Conservation (phyloP, 148 eudicot genomes). For the Rhododendron molle region DNA sequence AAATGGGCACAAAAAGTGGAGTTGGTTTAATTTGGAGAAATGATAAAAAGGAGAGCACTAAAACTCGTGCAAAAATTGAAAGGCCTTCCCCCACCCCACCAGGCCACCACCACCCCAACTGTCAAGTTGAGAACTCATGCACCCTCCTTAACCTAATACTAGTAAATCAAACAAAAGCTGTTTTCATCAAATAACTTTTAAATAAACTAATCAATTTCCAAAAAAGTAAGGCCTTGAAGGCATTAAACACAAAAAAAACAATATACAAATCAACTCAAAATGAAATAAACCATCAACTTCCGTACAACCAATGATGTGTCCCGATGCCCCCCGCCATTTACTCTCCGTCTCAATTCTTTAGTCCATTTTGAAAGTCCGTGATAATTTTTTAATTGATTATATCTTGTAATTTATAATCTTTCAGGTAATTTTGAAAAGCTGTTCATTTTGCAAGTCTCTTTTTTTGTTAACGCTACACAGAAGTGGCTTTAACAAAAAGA, state of each 20-base stretch:
- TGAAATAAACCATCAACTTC: background rate
- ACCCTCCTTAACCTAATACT: background rate
- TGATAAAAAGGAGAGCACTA: conserved; percentile 6
- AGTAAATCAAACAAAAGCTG: background rate
- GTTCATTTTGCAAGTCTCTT: too few relatives aligned
- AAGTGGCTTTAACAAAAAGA: too few relatives aligned
- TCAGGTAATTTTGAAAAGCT: too few relatives aligned
- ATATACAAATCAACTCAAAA: background rate
- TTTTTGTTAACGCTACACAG: too few relatives aligned
- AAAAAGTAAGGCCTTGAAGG: background rate
- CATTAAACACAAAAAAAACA: background rate
- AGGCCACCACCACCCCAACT: conserved; percentile 10
- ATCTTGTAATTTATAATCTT: too few relatives aligned
- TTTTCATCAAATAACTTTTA: background rate
- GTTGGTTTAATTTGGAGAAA: background rate
- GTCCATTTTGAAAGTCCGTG: too few relatives aligned
- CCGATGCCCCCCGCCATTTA: conserved; percentile 19
- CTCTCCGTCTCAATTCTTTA: too few relatives aligned
- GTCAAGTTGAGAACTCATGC: conserved; percentile 22
- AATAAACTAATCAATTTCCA: background rate
- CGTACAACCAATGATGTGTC: conserved; percentile 32
- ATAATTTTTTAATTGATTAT: too few relatives aligned
- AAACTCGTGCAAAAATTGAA: background rate
- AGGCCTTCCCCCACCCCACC: background rate
- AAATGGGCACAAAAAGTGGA: background rate